These are phyloP conservation scores for Scedosporium dehoogii DNA, from an alignment of 2,329 filamentous ascomycete species.

Conservation along the genomic window DNA sequence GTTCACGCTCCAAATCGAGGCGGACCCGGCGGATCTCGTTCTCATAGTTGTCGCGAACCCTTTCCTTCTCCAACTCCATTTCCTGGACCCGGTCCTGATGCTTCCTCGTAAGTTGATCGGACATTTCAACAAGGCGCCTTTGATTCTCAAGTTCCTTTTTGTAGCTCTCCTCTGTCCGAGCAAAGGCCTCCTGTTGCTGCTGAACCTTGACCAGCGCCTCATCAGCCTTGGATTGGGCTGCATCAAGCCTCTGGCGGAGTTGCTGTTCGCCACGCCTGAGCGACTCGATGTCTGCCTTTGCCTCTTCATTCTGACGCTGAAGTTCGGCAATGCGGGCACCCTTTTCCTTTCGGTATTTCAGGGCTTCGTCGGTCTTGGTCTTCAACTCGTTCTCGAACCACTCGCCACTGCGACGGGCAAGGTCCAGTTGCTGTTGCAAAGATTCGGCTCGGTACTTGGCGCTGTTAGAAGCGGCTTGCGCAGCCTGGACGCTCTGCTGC, in stretches of 20 bases:
- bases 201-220: conserved; percentile 75
- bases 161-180: conserved; percentile 76
- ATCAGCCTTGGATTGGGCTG: conserved; percentile 78
- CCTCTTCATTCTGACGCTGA: conserved; percentile 80
- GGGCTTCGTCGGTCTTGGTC: conserved; percentile 75
- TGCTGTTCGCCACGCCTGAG: conserved; percentile 71
- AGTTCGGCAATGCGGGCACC: conserved; percentile 79
- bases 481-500: conserved; percentile 74
- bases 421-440: conserved; percentile 80
- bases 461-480: conserved; percentile 68
- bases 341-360: conserved; percentile 92
- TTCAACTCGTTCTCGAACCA: conserved; percentile 90
- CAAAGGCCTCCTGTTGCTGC: conserved; percentile 72
- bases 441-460: conserved; percentile 87
- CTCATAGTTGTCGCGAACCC: conserved; percentile 54
- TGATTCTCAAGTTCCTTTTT: conserved; percentile 76
- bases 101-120: conserved; percentile 64
- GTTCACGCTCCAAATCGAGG: conserved; percentile 47
- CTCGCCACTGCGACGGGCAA: conserved; percentile 81
- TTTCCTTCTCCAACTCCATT: conserved; percentile 52
- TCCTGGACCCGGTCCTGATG: conserved; percentile 62
- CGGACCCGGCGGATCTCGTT: conserved; percentile 46
- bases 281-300: conserved; percentile 64
- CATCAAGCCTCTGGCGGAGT: conserved; percentile 70
- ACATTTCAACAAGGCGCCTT: conserved; percentile 71